Percentiles rank a stretch among this genome's conserved stretches.
Evolutionary conservation across 495 filamentous ascomycete genomes (phyloP).

Genomic region (Aspergillus diversus): DNA sequence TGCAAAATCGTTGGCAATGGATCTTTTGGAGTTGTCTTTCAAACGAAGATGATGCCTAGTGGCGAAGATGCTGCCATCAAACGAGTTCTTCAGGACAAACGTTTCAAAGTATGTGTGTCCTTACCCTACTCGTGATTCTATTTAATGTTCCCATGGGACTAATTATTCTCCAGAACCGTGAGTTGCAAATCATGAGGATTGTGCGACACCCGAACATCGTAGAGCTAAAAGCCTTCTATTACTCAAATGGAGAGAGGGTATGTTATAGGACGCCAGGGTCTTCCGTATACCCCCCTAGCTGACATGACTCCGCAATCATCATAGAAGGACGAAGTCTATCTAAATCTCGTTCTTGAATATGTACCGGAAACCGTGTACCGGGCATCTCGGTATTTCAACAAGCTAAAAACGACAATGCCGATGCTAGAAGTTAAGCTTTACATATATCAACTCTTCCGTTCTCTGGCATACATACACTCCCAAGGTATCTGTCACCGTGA

Average conservation of each 20-base stretch:
- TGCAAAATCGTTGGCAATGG: constrained; percentile 99
- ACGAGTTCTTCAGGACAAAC: constrained; percentile 96
- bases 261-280: constrained; percentile 5
- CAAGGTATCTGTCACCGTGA: constrained; percentile 99
- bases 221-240: constrained; percentile 98
- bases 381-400: constrained; percentile 99
- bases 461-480: constrained; percentile 97
- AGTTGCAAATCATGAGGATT: constrained; percentile 99
- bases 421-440: constrained; percentile 98
- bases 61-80: constrained; percentile 99
- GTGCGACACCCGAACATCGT: constrained; percentile 99
- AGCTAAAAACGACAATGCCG: constrained; percentile 99
- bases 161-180: constrained; percentile 76
- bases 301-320: constrained; percentile 16
- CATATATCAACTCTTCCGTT: constrained; percentile 99
- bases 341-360: constrained; percentile 97
- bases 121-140: too few relatives aligned
- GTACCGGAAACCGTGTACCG: constrained; percentile 98
- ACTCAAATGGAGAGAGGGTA: constrained; percentile 97
- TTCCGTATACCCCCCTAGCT: constrained; percentile 10
- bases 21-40: constrained; percentile 98
- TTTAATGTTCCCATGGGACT: constrained; percentile 27
- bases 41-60: constrained; percentile 95
- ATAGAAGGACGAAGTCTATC: constrained; percentile 98
- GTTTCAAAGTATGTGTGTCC: constrained; percentile 79